Evolutionary conservation across 164 flowering plant species (phyloP).

Genomic region (Santalum album): DNA sequence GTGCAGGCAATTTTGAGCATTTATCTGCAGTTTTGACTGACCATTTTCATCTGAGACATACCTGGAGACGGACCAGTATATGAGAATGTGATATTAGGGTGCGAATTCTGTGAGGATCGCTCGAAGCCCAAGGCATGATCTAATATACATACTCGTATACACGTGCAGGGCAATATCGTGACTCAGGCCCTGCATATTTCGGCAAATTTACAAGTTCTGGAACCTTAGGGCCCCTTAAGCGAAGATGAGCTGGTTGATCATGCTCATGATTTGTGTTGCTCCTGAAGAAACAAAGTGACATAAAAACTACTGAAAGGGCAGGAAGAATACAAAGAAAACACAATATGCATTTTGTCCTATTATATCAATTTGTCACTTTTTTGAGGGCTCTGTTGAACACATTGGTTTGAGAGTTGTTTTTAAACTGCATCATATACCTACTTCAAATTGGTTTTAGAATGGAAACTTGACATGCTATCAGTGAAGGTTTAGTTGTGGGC

Average conservation of each 20-base stretch:
- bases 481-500: too few relatives aligned
- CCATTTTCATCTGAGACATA: constrained; percentile 61
- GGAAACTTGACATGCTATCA: too few relatives aligned
- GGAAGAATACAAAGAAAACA: background rate
- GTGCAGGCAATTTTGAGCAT: constrained; percentile 95
- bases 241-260: constrained; percentile 92
- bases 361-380: too few relatives aligned
- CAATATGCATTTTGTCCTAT: too few relatives aligned
- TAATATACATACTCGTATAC: constrained; percentile 85
- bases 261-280: constrained; percentile 97
- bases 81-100: background rate
- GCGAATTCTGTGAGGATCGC: background rate
- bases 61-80: constrained; percentile 26
- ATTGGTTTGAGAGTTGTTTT: too few relatives aligned
- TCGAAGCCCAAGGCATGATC: constrained; percentile 7
- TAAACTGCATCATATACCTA: too few relatives aligned
- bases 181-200: constrained; percentile 78
- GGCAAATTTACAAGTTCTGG: constrained; percentile 78
- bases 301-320: background rate
- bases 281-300: constrained; percentile 24
- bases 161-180: constrained; percentile 95
- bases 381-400: too few relatives aligned
- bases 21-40: constrained; percentile 66
- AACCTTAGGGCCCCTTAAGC: constrained; percentile 54
- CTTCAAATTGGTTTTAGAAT: too few relatives aligned